These are phyloP conservation scores for Didymella arachidicola DNA, from an alignment of 2,329 filamentous ascomycete species.

Conservation along the genomic window DNA sequence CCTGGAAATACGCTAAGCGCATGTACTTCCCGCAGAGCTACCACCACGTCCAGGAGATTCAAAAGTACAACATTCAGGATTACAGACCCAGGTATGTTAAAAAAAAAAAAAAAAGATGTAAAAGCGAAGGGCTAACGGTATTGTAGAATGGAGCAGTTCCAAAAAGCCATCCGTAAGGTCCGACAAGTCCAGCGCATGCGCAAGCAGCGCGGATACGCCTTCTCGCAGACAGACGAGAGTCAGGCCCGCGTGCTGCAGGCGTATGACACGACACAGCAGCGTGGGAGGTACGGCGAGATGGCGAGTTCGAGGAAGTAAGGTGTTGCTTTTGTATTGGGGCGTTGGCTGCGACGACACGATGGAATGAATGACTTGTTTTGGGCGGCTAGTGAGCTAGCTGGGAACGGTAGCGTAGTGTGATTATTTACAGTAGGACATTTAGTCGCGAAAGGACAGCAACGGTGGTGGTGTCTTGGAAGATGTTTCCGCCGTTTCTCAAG, in stretches of 20 bases:
- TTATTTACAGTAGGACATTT: neutral
- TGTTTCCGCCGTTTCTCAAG: too few species aligned
- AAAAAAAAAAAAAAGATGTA: too few species aligned
- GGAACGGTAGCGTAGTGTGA: neutral
- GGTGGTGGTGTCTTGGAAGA: too few species aligned
- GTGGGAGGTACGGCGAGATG: constrained; percentile 97
- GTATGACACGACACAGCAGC: constrained; percentile 92
- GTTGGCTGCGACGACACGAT: constrained; percentile 5
- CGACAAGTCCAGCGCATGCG: constrained; percentile 98
- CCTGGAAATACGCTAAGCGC: constrained; percentile 96
- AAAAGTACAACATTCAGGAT: constrained; percentile 99
- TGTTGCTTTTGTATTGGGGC: neutral
- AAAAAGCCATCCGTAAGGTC: constrained; percentile 98
- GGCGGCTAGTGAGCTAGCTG: neutral
- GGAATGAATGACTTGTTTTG: constrained; percentile 11
- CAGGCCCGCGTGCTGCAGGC: constrained; percentile 95
- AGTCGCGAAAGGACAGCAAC: too few species aligned
- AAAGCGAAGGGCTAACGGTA: neutral
- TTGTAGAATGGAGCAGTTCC: constrained; percentile 95
- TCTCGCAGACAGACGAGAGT: constrained; percentile 95
- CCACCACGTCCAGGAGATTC: constrained; percentile 98
- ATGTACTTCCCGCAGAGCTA: constrained; percentile 98
- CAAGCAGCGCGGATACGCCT: constrained; percentile 97
- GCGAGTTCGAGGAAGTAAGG: constrained; percentile 61
- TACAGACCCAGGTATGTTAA: constrained; percentile 90